phyloP scores from a whole-genome alignment of 345 rosid genomes.

The Ailanthus altissimus region DNA sequence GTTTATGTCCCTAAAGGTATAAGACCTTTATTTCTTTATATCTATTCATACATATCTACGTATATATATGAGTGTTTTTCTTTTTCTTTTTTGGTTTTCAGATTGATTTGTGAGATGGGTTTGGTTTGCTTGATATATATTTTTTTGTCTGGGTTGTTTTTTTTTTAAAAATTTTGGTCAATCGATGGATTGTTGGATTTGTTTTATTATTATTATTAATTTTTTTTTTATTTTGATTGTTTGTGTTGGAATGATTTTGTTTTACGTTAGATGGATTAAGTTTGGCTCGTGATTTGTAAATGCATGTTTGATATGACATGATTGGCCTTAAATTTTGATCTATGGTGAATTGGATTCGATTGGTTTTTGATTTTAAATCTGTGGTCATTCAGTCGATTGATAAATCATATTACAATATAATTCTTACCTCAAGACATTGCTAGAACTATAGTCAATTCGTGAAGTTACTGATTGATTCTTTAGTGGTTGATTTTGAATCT shows the following conservation, averaged over 20 bases:
- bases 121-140: slow-evolving; percentile 5
- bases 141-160: neutral
- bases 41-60: too few relatives aligned
- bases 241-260: neutral
- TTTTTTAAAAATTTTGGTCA: neutral
- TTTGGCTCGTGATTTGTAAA: neutral
- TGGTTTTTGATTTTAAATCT: neutral
- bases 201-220: neutral
- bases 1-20: slow-evolving; percentile 80
- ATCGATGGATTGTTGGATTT: neutral
- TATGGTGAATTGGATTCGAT: neutral
- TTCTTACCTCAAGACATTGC: neutral
- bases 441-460: neutral
- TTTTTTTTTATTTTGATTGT: neutral
- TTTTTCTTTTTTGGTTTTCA: neutral
- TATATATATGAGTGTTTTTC: too few relatives aligned
- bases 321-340: neutral
- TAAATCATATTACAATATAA: neutral
- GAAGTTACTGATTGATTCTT: neutral
- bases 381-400: neutral
- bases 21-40: too few relatives aligned
- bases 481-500: neutral
- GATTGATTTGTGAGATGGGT: slow-evolving; percentile 6
- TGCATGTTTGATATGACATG: neutral
- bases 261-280: neutral